Evolutionary conservation across 140 eudicot species (phyloP).

Genomic region (Senecio squalidus): DNA sequence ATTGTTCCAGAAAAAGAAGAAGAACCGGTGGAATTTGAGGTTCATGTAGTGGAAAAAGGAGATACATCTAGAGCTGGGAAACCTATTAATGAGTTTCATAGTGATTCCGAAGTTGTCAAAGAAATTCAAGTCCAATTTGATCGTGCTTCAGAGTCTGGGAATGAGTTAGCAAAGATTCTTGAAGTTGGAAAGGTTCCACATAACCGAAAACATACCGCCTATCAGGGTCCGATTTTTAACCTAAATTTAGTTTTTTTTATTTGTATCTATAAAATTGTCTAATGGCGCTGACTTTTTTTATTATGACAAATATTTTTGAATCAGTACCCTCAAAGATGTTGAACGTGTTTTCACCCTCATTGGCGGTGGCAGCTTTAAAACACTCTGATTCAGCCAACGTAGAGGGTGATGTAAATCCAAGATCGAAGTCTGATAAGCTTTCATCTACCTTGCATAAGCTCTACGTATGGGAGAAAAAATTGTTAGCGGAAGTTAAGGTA

Average conservation of each 20-base stretch:
- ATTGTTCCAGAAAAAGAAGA: conserved; percentile 45
- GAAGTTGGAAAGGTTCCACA: conserved; percentile 85
- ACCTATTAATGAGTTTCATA: conserved; percentile 39
- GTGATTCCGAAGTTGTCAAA: conserved; percentile 67
- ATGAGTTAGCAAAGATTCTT: conserved; percentile 69
- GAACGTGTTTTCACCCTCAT: conserved; percentile 55
- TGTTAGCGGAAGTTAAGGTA: conserved; percentile 96
- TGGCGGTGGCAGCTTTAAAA: conserved; percentile 40
- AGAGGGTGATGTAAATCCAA: conserved; percentile 40
- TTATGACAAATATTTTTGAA: not conserved
- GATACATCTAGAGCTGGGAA: conserved; percentile 38
- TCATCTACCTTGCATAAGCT: conserved; percentile 91
- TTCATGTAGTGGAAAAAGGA: conserved; percentile 78
- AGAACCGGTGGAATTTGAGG: conserved; percentile 81
- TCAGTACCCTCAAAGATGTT: conserved; percentile 83
- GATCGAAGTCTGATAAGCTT: conserved; percentile 51
- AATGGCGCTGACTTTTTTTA: conserved; percentile 8
- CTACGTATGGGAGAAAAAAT: conserved; percentile 90
- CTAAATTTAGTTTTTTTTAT: not conserved
- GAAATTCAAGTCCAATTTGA: conserved; percentile 89
- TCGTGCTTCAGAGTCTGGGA: conserved; percentile 79
- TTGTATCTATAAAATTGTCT: not conserved
- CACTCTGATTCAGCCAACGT: conserved; percentile 20
- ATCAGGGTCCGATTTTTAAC: conserved; percentile 46
- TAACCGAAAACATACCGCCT: conserved; percentile 69